phyloP scores from a whole-genome alignment of 495 filamentous ascomycete species.

The Hypoxylon fuscum region DNA sequence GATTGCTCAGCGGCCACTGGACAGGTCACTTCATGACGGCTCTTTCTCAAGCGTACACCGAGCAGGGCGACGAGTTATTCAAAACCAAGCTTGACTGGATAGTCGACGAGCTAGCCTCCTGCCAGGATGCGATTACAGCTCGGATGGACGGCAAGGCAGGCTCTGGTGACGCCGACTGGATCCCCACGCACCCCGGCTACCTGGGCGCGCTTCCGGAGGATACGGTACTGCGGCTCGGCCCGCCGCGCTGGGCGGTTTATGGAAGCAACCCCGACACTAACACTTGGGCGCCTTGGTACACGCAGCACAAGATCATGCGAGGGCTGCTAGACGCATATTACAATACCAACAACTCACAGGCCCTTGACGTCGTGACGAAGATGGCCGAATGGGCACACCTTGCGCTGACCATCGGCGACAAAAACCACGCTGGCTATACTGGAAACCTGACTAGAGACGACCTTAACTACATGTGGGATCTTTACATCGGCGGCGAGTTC shows the following conservation, averaged over 20 bases:
- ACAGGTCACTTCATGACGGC: conserved; percentile 36
- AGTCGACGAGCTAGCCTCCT: conserved; percentile 27
- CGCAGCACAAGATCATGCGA: conserved; percentile 38
- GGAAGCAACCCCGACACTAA: conserved; percentile 20
- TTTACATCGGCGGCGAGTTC: conserved; percentile 36
- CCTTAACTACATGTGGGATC: conserved; percentile 41
- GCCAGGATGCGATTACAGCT: conserved; percentile 33
- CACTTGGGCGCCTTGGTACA: conserved; percentile 39
- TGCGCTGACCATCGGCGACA: conserved; percentile 35
- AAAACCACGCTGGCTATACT: conserved; percentile 29
- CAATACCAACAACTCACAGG: conserved; percentile 34
- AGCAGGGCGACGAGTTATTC: conserved; percentile 33
- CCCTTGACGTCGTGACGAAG: conserved; percentile 20
- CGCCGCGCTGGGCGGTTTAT: conserved; percentile 37
- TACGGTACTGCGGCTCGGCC: conserved; percentile 33
- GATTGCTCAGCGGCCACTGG: conserved; percentile 38
- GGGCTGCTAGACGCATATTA: conserved; percentile 37
- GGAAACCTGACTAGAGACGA: conserved; percentile 35
- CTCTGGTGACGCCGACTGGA: conserved; percentile 22
- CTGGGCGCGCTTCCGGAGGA: conserved; percentile 37
- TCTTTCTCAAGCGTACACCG: conserved; percentile 37
- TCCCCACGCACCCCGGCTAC: conserved; percentile 32
- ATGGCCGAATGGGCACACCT: conserved; percentile 41
- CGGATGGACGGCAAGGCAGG: conserved; percentile 16
- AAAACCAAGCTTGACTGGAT: conserved; percentile 38